Evolutionary conservation across 179 eudicot genomes (phyloP), one percentile per base, ranked within the genome.

Genomic region (Monotropa hypopitys): DNA sequence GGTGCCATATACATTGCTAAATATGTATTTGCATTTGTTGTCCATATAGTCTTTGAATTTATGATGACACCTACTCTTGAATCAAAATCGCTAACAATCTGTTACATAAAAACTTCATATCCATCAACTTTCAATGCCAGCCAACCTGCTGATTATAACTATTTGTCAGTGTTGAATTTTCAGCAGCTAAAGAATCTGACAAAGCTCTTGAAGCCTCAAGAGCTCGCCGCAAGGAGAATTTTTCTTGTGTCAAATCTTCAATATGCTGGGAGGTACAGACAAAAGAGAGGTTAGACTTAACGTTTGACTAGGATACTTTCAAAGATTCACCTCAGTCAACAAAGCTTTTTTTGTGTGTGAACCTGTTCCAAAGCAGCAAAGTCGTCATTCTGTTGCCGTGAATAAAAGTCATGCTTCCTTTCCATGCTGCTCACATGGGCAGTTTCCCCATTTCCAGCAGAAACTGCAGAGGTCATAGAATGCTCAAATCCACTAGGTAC

Each of bases 341-440:
- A 9, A 28, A 20, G 47, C 23, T 35, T 11, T 59, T 57, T 1
- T 0, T 21, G 32, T 59, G 65, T 11, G 18, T 66, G 77, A 81
- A 92, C 99, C 99, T 95, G 99, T 88, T 95, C 99, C 79, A 95
- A 83, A 84, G 98, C 95, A 80, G 95, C 88, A 90, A 95, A 95
- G 78, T 91, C 97, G 80, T 95, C 99, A 78, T 90, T 88, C 76
- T 89, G 97, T 78, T 88, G 86, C 32, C 72, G 88, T 1, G 88
- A 88, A 78, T 76, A 82, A 76, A 80, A 86, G 75, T 80, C 85
- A 47, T 75, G 83, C 33, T 76, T 88, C 69, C 53, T 84, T 33
- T 86, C 90, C 83, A 83, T 33, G 76, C 59, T 82, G 73, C 78
- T 79, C 73, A 80, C 88, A 80, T 56, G 32, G 35, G 47, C 56